Evolutionary conservation across 1,284 basidiomycete genomes (phyloP).

Genomic region (Sanguinoderma infundibulare): DNA sequence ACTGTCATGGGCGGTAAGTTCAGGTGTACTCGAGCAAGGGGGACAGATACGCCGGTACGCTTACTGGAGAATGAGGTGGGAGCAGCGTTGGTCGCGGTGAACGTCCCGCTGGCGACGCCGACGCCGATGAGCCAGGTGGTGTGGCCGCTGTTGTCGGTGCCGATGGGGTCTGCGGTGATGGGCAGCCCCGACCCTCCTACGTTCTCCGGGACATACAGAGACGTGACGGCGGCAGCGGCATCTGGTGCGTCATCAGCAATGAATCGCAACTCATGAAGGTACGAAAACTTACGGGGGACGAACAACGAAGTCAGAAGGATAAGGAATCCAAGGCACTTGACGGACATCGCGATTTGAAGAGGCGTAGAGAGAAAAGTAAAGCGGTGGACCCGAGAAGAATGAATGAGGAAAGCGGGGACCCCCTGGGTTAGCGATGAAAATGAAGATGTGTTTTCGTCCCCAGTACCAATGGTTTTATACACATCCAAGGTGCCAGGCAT

Average conservation of each 20-base stretch:
- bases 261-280: background rate
- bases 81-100: conserved; percentile 28
- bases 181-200: background rate
- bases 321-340: background rate
- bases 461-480: too few relatives aligned
- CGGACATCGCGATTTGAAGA: background rate
- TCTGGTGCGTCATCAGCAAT: background rate
- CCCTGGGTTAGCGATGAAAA: background rate
- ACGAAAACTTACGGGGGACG: background rate
- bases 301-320: background rate
- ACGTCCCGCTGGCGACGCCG: conserved; percentile 38
- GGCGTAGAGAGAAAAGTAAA: background rate
- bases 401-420: background rate
- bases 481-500: too few relatives aligned
- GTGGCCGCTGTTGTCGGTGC: conserved; percentile 12
- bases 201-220: background rate
- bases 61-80: conserved; percentile 21
- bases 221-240: background rate
- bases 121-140: conserved; percentile 46
- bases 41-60: background rate
- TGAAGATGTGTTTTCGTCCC: too few relatives aligned
- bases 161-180: background rate
- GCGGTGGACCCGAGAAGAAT: background rate
- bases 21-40: background rate
- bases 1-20: conserved; percentile 17